Evolutionary conservation across 176 grass and related monocot genomes (phyloP).

Genomic region (Guadua angustifolia): DNA sequence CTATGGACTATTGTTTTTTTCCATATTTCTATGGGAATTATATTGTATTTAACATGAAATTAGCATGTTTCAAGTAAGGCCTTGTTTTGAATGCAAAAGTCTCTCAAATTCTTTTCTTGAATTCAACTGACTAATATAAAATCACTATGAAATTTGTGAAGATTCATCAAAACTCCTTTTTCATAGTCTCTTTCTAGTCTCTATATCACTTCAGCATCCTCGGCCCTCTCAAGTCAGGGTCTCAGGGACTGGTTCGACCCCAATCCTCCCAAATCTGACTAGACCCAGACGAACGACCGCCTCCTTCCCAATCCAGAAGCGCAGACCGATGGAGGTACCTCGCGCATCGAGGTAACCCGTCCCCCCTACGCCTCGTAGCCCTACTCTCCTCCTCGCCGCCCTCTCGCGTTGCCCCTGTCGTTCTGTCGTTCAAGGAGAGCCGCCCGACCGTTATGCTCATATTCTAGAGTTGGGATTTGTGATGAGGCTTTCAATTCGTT

Average conservation of each 20-base stretch:
- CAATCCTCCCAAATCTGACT: neutral
- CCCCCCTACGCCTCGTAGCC: neutral
- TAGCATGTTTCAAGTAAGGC: no score
- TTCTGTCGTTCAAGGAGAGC: neutral
- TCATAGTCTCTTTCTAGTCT: no score
- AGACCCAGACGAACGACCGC: neutral
- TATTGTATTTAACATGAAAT: no score
- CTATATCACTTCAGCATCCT: no score
- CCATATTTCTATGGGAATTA: no score
- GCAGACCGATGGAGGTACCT: neutral
- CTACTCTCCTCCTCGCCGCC: neutral
- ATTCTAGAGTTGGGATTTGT: neutral
- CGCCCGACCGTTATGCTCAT: neutral
- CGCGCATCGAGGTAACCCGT: neutral
- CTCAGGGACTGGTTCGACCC: neutral
- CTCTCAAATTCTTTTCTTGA: no score
- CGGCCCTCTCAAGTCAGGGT: neutral
- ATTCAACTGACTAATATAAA: no score
- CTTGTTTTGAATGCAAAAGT: no score
- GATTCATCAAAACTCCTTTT: no score
- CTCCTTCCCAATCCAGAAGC: neutral
- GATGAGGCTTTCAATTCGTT: neutral
- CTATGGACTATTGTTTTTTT: no score
- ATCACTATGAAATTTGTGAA: no score
- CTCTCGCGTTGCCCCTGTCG: neutral